Evolutionary conservation across 176 grass and related monocot genomes (phyloP).

Genomic region (Avena sativa): DNA sequence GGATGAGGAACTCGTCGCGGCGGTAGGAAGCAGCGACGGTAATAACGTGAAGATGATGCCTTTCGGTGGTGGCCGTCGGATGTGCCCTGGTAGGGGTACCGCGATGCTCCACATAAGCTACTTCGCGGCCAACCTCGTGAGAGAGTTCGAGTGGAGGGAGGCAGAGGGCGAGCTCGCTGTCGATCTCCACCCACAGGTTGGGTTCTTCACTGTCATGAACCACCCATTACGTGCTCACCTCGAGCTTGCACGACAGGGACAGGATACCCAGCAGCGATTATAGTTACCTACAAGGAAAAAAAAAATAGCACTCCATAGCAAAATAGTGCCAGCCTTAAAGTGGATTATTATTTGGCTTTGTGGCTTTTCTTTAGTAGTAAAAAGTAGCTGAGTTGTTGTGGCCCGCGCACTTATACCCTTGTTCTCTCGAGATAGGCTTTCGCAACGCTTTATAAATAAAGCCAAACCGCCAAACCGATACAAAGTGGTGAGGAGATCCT

Average conservation of each 20-base stretch:
- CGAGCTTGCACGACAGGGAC: too few relatives aligned
- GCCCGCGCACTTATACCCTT: too few relatives aligned
- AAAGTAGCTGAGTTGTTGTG: too few relatives aligned
- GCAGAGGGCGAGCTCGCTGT: neutral
- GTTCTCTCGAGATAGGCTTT: too few relatives aligned
- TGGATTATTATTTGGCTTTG: too few relatives aligned
- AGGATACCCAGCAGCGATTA: neutral
- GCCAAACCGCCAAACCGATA: too few relatives aligned
- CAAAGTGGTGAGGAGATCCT: too few relatives aligned
- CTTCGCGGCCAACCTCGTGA: conserved; percentile 8
- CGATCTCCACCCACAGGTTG: neutral
- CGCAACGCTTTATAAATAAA: too few relatives aligned
- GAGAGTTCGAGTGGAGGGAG: conserved; percentile 27
- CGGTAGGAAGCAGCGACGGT: neutral
- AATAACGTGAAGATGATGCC: conserved; percentile 30
- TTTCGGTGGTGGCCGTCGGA: conserved; percentile 29
- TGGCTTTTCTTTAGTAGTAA: too few relatives aligned
- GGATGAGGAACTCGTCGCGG: neutral
- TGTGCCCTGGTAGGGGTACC: neutral
- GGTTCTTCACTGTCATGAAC: conserved; percentile 16
- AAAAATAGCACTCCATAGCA: too few relatives aligned
- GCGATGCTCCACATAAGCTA: conserved; percentile 31
- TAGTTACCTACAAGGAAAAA: neutral
- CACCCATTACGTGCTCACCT: conserved; percentile 11
- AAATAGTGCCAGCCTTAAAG: too few relatives aligned